A percentile compares a stretch with the other conserved stretches of the same genome.
These are phyloP conservation scores for Starmerella asiatica DNA, from an alignment of 805 yeast genomes.

Conservation along the genomic window DNA sequence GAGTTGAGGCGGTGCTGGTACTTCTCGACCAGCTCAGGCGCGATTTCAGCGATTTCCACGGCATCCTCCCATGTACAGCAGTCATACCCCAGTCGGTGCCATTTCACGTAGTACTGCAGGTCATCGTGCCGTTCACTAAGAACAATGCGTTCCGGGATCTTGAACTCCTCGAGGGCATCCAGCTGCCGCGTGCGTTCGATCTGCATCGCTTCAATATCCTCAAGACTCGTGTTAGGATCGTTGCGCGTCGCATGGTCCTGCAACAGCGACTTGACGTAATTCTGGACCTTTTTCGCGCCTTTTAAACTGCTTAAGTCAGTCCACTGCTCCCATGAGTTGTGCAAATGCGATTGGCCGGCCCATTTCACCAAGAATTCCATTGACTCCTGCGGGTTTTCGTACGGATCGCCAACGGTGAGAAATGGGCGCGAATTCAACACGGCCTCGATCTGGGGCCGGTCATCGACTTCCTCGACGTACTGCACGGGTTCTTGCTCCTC, in stretches of 20 bases:
- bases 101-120: constrained; percentile 74
- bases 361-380: constrained; percentile 61
- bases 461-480: constrained; percentile 7
- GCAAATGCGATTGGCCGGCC: constrained; percentile 77
- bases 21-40: constrained; percentile 71
- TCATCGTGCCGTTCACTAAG: constrained; percentile 53
- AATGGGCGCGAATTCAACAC: constrained; percentile 44
- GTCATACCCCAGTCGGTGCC: constrained; percentile 88
- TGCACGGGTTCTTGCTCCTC: constrained; percentile 5
- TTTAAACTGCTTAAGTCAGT: constrained; percentile 33
- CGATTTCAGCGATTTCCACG: constrained; percentile 63
- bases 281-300: constrained; percentile 79
- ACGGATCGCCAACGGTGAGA: constrained; percentile 25
- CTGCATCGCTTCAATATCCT: constrained; percentile 88
- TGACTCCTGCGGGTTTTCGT: constrained; percentile 43
- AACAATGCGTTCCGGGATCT: constrained; percentile 78
- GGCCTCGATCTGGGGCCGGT: constrained; percentile 31
- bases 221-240: constrained; percentile 74
- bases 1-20: constrained; percentile 72
- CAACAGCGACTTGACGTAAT: constrained; percentile 66
- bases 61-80: constrained; percentile 97
- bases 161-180: constrained; percentile 73
- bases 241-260: constrained; percentile 61
- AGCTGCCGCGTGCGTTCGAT: constrained; percentile 72
- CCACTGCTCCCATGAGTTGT: constrained; percentile 86